Evolutionary conservation across 2,329 filamentous ascomycete species (phyloP), one percentile per base, ranked within the genome.

Genomic region (Venturia pyrina): DNA sequence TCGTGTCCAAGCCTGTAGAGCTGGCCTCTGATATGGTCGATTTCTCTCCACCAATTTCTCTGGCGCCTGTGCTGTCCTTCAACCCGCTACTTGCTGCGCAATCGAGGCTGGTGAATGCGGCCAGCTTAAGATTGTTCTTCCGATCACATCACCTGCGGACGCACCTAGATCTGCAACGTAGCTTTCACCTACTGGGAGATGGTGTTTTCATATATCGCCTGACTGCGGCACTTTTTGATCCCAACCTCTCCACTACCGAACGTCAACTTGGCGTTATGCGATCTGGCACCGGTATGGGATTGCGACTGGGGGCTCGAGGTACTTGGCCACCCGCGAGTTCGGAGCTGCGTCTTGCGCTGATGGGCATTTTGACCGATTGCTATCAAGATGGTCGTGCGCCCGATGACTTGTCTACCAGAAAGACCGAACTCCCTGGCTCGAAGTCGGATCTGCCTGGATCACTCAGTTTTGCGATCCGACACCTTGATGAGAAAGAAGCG

Each of bases 261-360:
- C 83, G 89, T 56, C 85, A 85, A 62, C 79, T 84, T 21, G 90
- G 91, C 3, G 81, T 88, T 41, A 85, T 89, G 57, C 83, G 87
- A 10, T 85, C 85, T 59, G 84, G 87, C 66, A 79, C 85, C 62
- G 86, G 85, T 21, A 93, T 96, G 81, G 93, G 95, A 0, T 81
- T 98, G 50, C 88, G 92, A 50, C 80, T 98, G 0, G 89, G 89
- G n/a, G 86, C 85, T 1, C 85, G 91, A 71, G 87, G 90, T 65
- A 90, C 83, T 41, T 98, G 95, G 95, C 95, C 95, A 34, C 95
- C 95, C 5, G 92, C 92, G 32, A 96, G 90, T 74, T 97, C 93
- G 0, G 95, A 98, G 74, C 79, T 99, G n/a, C 86, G 92, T 11
- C 81, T 98, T 5, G 91, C 91, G 0, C 81, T 99, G 21, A 96